phyloP scores from a whole-genome alignment of 148 eudicot genomes.

The Rhododendron simsii region DNA sequence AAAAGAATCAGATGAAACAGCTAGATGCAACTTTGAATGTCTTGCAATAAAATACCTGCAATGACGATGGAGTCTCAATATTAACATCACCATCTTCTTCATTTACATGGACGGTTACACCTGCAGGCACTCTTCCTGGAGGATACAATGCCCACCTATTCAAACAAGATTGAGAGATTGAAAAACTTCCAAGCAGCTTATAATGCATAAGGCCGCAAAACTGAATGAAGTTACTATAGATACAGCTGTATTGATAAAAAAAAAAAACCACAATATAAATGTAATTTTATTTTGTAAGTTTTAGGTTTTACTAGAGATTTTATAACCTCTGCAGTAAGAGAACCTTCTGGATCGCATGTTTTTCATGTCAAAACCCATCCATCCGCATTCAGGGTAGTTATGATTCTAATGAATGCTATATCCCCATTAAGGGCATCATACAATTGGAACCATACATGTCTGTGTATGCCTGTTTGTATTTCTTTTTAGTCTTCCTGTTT shows the following conservation, averaged over 20 bases:
- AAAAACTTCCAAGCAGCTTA: background rate
- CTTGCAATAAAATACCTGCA: conserved; percentile 57
- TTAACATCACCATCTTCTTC: conserved; percentile 97
- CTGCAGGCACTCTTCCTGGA: conserved; percentile 96
- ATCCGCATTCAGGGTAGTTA: background rate
- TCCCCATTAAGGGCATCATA: background rate
- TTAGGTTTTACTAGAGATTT: background rate
- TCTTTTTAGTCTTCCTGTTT: background rate
- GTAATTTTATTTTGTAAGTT: background rate
- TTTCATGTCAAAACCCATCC: background rate
- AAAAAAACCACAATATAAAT: background rate
- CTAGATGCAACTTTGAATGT: background rate
- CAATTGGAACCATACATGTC: background rate
- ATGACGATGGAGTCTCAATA: conserved; percentile 83
- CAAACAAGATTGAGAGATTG: conserved; percentile 14
- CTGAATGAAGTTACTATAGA: background rate
- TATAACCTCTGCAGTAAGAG: background rate
- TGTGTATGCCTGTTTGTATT: background rate
- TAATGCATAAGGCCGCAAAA: background rate
- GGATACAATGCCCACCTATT: conserved; percentile 98
- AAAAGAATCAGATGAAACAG: background rate
- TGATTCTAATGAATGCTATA: background rate
- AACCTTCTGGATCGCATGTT: background rate
- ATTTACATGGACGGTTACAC: conserved; percentile 94
- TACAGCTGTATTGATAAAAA: background rate